phyloP scores from a whole-genome alignment of 2,329 filamentous ascomycete genomes.

The Venturia oleaginea region DNA sequence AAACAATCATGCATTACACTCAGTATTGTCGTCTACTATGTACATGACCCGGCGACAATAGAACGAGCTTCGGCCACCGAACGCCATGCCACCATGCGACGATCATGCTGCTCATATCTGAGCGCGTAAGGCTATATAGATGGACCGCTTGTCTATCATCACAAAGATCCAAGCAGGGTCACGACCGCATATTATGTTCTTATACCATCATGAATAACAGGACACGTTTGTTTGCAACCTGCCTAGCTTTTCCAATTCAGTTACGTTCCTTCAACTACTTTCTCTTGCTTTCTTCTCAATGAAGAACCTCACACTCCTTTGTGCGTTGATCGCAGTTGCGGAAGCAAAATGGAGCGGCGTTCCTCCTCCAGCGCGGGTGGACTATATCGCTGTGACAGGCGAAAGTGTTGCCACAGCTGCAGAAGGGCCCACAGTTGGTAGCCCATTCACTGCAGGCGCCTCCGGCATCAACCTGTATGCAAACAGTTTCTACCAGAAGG shows the following conservation, averaged over 20 bases:
- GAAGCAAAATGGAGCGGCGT: neutral
- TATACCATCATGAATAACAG: neutral
- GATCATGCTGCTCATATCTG: neutral
- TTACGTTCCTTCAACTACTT: neutral
- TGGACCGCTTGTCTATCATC: neutral
- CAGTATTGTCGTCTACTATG: neutral
- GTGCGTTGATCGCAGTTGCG: neutral
- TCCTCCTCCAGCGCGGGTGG: neutral
- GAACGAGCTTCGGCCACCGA: neutral
- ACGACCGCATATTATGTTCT: neutral
- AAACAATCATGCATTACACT: neutral
- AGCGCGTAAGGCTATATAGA: neutral
- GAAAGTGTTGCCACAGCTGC: conserved; percentile 4
- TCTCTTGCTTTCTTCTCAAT: neutral
- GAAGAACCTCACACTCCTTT: conserved; percentile 1
- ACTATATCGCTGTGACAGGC: neutral
- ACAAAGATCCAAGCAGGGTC: neutral
- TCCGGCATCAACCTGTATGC: conserved; percentile 41
- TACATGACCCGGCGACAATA: neutral
- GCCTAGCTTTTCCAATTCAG: neutral
- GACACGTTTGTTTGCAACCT: neutral
- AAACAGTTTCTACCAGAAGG: conserved; percentile 45
- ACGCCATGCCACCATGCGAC: neutral
- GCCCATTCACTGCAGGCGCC: conserved; percentile 22
- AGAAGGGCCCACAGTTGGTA: neutral